Evolutionary conservation across 371 early-diverging fungal genomes (phyloP).

Genomic region (Chytridium lagenaria): DNA sequence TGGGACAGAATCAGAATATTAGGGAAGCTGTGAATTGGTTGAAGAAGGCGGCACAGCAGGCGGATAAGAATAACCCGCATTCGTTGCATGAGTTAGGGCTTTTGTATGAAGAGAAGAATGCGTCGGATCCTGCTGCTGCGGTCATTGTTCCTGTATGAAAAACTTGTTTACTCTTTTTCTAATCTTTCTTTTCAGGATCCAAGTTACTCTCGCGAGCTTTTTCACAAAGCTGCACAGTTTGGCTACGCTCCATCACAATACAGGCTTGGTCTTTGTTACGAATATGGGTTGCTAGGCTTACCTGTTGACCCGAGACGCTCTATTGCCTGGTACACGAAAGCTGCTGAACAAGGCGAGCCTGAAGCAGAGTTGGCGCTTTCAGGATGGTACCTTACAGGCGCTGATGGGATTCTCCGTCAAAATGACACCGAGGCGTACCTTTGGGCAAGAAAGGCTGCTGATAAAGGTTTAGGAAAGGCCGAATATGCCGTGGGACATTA

Average conservation of each 20-base stretch:
- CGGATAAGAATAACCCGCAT: slow-evolving; percentile 20
- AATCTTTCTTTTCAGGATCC: slow-evolving; percentile 53
- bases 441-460: slow-evolving; percentile 80
- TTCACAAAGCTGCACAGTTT: slow-evolving; percentile 75
- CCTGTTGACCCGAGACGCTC: slow-evolving; percentile 45
- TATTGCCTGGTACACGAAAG: slow-evolving; percentile 65
- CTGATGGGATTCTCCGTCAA: slow-evolving; percentile 21
- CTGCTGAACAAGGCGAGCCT: slow-evolving; percentile 63
- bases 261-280: slow-evolving; percentile 78
- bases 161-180: not conserved
- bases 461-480: slow-evolving; percentile 75
- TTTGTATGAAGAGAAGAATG: slow-evolving; percentile 19
- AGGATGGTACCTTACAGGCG: slow-evolving; percentile 91
- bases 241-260: slow-evolving; percentile 81
- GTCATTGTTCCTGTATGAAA: slow-evolving; percentile 16
- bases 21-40: slow-evolving; percentile 82
- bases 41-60: slow-evolving; percentile 69
- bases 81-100: slow-evolving; percentile 25
- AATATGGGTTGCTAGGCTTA: slow-evolving; percentile 76
- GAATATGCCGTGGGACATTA: slow-evolving; percentile 42
- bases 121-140: slow-evolving; percentile 8
- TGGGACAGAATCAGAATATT: slow-evolving; percentile 66
- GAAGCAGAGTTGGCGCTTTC: slow-evolving; percentile 83
- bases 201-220: slow-evolving; percentile 70
- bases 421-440: slow-evolving; percentile 80